Evolutionary conservation across 129 eudicot genomes (phyloP).

Genomic region (Glebionis coronaria): DNA sequence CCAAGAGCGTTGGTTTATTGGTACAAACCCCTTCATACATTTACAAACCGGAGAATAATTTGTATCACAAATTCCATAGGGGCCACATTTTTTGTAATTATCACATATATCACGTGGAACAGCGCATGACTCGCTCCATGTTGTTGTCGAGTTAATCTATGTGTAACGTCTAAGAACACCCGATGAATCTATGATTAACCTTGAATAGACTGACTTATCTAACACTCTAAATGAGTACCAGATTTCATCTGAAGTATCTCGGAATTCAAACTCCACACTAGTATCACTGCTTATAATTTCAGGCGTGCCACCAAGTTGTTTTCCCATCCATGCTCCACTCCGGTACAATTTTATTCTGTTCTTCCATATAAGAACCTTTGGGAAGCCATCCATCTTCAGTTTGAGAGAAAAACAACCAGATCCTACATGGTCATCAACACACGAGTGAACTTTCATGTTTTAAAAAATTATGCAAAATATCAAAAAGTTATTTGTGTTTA

Average conservation of each 20-base stretch:
- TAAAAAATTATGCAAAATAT: too few relatives aligned
- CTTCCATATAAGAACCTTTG: constrained; percentile 28
- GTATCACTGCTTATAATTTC: constrained; percentile 53
- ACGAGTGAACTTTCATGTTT: too few relatives aligned
- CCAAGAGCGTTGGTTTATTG: constrained; percentile 51
- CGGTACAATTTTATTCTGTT: constrained; percentile 19
- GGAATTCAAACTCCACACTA: constrained; percentile 26
- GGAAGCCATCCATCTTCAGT: constrained; percentile 36
- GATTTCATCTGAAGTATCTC: constrained; percentile 28
- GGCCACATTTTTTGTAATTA: constrained; percentile 47
- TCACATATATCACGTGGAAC: constrained; percentile 71
- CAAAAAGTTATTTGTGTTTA: too few relatives aligned
- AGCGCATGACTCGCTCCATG: constrained; percentile 64
- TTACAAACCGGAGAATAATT: constrained; percentile 43
- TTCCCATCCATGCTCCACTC: constrained; percentile 68
- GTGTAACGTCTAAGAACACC: constrained; percentile 44
- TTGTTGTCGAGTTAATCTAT: constrained; percentile 41
- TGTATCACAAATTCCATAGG: constrained; percentile 50
- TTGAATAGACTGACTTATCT: constrained; percentile 26
- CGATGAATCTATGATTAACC: too few relatives aligned
- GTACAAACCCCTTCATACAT: constrained; percentile 51
- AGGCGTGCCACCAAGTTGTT: constrained; percentile 61
- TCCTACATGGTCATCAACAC: too few relatives aligned
- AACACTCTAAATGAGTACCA: constrained; percentile 33
- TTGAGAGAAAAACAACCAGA: constrained; percentile 35